Evolutionary conservation across 208 protist species (phyloP).

Genomic region (Trypanosoma avium): DNA sequence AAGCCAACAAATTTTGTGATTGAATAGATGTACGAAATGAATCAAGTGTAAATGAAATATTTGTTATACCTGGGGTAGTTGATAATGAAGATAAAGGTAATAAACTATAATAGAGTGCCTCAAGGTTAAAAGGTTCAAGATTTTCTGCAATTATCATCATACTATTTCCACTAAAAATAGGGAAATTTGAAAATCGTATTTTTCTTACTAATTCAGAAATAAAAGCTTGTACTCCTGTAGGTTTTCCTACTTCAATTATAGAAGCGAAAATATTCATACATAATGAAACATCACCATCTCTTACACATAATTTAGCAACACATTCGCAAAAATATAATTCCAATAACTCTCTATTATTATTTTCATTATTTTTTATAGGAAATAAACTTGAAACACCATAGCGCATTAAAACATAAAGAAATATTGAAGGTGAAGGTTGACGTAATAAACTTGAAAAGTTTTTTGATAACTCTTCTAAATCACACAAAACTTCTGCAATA

Average conservation of each 20-base stretch:
- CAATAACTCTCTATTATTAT: background rate
- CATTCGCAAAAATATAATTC: conserved; percentile 23
- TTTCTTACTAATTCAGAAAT: conserved; percentile 4
- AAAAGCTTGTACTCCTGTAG: conserved; percentile 17
- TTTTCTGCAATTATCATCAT: background rate
- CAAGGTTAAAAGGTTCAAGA: conserved; percentile 23
- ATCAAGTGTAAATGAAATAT: conserved; percentile 14
- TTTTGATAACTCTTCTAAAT: conserved; percentile 22
- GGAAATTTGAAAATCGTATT: background rate
- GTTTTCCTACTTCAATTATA: conserved; percentile 8
- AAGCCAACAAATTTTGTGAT: background rate
- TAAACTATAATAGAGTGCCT: conserved; percentile 20
- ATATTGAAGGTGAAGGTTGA: conserved; percentile 9
- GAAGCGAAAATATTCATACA: conserved; percentile 26
- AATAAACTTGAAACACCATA: conserved; percentile 13
- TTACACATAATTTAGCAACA: conserved; percentile 20
- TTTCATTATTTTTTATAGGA: background rate
- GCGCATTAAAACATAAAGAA: conserved; percentile 26
- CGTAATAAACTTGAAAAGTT: conserved; percentile 7
- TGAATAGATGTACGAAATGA: conserved; percentile 4
- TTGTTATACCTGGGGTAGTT: too few species aligned
- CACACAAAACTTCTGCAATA: conserved; percentile 48
- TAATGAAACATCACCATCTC: conserved; percentile 17
- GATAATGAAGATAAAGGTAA: background rate
- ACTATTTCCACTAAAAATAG: background rate